Percentiles rank a stretch among this genome's conserved stretches.
Conservation (phyloP, 1,284 basidiomycete genomes). For the Leccinum holopus region DNA sequence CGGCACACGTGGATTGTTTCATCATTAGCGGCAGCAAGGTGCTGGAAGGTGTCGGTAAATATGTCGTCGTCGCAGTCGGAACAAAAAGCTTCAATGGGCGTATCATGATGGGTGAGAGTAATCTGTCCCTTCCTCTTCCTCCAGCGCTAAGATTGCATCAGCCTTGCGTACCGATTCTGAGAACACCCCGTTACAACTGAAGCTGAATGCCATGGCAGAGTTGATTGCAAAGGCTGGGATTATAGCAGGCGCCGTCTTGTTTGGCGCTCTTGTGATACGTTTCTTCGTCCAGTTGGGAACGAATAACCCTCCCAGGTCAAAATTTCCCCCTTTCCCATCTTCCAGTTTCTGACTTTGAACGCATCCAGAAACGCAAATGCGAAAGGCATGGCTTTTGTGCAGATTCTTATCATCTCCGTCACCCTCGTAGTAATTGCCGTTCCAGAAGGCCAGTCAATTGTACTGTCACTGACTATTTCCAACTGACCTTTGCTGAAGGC, state of each 20-base stretch:
- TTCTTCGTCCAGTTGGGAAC: slow-evolving; percentile 87
- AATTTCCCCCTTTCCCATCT: slow-evolving; percentile 1
- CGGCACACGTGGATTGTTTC: slow-evolving; percentile 84
- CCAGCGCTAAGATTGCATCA: slow-evolving; percentile 31
- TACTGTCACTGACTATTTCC: slow-evolving; percentile 2
- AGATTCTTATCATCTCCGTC: slow-evolving; percentile 93
- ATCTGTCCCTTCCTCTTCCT: not conserved
- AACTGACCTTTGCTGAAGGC: slow-evolving; percentile 45
- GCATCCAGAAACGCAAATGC: slow-evolving; percentile 65
- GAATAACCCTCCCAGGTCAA: slow-evolving; percentile 48
- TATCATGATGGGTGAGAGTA: slow-evolving; percentile 84
- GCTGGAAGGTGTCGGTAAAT: slow-evolving; percentile 91
- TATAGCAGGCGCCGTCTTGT: slow-evolving; percentile 80
- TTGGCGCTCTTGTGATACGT: slow-evolving; percentile 86
- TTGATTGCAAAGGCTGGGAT: slow-evolving; percentile 92
- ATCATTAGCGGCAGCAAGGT: slow-evolving; percentile 94
- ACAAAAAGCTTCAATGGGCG: slow-evolving; percentile 92
- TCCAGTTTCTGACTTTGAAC: slow-evolving; percentile 2
- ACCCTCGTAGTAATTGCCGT: slow-evolving; percentile 97
- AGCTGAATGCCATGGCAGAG: slow-evolving; percentile 91
- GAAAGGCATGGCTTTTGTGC: slow-evolving; percentile 90
- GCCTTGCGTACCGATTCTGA: slow-evolving; percentile 81
- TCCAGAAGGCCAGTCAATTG: slow-evolving; percentile 69
- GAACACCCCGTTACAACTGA: slow-evolving; percentile 90
- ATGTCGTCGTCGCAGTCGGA: slow-evolving; percentile 92